phyloP scores from a whole-genome alignment of 2,329 filamentous ascomycete genomes.

The Fusarium aywerte region DNA sequence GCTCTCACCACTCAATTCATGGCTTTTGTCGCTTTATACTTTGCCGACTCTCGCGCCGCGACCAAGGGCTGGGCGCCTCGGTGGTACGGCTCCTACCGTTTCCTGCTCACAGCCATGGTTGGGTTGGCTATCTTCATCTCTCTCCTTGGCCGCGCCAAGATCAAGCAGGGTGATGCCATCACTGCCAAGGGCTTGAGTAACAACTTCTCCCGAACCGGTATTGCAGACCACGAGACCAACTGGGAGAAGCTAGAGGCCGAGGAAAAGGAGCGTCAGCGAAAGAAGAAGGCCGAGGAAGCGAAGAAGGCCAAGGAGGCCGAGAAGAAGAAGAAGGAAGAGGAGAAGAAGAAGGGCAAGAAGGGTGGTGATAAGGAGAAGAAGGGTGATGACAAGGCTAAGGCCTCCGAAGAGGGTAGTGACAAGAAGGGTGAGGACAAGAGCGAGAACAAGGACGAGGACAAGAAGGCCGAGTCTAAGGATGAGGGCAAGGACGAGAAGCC shows the following conservation, averaged over 20 bases:
- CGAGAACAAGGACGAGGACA: constrained; percentile 28
- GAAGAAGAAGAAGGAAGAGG: constrained; percentile 47
- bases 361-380: constrained; percentile 35
- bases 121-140: constrained; percentile 83
- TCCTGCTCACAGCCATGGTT: constrained; percentile 90
- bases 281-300: constrained; percentile 55
- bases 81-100: constrained; percentile 92
- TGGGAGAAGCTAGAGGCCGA: constrained; percentile 59
- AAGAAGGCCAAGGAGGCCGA: constrained; percentile 52
- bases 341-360: constrained; percentile 47
- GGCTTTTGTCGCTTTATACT: constrained; percentile 87
- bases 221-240: constrained; percentile 53
- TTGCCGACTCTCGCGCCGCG: constrained; percentile 79
- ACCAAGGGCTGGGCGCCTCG: constrained; percentile 79
- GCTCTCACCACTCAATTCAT: constrained; percentile 87
- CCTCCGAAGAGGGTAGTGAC: constrained; percentile 35
- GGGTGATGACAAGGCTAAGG: constrained; percentile 39
- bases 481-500: constrained; percentile 25
- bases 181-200: constrained; percentile 52
- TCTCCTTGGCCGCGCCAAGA: constrained; percentile 83
- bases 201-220: constrained; percentile 52
- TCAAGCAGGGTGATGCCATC: constrained; percentile 56
- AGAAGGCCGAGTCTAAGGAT: constrained; percentile 27
- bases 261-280: constrained; percentile 53
- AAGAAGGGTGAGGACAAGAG: constrained; percentile 39